These are phyloP conservation scores for Ophiosphaerella herpotricha DNA, from an alignment of 2,329 filamentous ascomycete genomes.

Conservation along the genomic window DNA sequence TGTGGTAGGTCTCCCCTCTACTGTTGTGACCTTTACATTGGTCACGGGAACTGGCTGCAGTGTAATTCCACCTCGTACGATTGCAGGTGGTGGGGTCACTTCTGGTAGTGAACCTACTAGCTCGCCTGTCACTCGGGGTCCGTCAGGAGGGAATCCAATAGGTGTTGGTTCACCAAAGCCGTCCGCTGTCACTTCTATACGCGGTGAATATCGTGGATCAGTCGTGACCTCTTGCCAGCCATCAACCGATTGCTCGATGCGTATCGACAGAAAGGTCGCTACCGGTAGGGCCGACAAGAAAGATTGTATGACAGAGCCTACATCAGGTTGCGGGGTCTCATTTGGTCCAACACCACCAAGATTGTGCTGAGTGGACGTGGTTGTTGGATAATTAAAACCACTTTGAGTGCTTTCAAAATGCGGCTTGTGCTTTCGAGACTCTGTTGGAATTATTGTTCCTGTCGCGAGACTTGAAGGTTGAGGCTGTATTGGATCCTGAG, in stretches of 20 bases:
- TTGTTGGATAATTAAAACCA: background rate
- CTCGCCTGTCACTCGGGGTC: background rate
- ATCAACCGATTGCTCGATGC: background rate
- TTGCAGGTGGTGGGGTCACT: slow-evolving; percentile 1
- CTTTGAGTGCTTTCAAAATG: background rate
- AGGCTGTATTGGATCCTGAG: background rate
- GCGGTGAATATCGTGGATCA: background rate
- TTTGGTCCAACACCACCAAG: background rate
- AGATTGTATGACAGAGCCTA: slow-evolving; percentile 1
- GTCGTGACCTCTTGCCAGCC: background rate
- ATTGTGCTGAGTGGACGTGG: background rate
- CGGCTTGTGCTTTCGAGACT: background rate
- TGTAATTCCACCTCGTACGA: background rate
- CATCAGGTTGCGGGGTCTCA: background rate
- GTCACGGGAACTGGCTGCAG: slow-evolving; percentile 5
- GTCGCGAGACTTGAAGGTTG: background rate
- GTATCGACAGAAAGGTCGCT: background rate
- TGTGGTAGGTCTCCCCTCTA: slow-evolving; percentile 4
- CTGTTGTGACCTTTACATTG: background rate
- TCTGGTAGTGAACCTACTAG: background rate
- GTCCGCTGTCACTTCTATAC: background rate
- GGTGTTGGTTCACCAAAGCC: background rate
- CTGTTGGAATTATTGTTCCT: background rate
- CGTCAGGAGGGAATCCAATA: background rate
- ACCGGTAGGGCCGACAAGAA: background rate